Base-by-base conservation (phyloP, 2,329 filamentous ascomycete species). In the Tympanopsis confertula region DNA sequence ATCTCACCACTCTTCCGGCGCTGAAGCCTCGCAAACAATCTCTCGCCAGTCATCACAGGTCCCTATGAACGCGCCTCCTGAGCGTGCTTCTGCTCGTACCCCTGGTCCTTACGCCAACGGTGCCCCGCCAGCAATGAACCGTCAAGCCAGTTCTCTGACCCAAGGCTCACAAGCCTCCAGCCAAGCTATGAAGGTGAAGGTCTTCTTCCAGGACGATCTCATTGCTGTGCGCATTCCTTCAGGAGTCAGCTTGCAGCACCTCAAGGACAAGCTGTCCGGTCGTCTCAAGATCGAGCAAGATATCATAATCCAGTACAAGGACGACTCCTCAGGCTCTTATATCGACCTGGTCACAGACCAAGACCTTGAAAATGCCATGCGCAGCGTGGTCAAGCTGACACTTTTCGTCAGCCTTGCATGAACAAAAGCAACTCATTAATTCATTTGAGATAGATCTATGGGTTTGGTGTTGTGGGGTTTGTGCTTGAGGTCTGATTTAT, bases 161-260 rank as follows among this genome's bases (percentile, higher is more conserved):
- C 30, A 33, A 33, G 30, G 10, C 10, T 33, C 30, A 33, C 46
- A 30, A 39, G 36, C 33, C 32, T 45, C 18, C 53, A 53, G 30
- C 7, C 10, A 15, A 17, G 59, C 63, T 2, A 62, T 81, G 50
- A 81, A 80, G 49, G 72, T 82, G 50, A 82, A 82, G 53, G 74
- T 80, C 14, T 78, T 73, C 58, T 81, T 79, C 56, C 71, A 77
- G 44, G 72, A 80, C 44, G 77, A 80, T 38, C 68, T 77, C 47
- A 77, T 82, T 38, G 74, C 78, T 20, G 74, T 82, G 42, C 71
- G 76, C 29, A 72, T 82, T 48, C 74, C 76, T 1, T 58, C 62
- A 7, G 69, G 76, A 20, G 74, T 79, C 51, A 65, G 59, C 32
- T 73, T 70, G 49, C 57, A 61, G 26, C 71, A 78, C 37, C 59